Percentiles rank a stretch among this genome's conserved stretches.
phyloP scores from a whole-genome alignment of 2,329 filamentous ascomycete species.

The Colletotrichum godetiae region DNA sequence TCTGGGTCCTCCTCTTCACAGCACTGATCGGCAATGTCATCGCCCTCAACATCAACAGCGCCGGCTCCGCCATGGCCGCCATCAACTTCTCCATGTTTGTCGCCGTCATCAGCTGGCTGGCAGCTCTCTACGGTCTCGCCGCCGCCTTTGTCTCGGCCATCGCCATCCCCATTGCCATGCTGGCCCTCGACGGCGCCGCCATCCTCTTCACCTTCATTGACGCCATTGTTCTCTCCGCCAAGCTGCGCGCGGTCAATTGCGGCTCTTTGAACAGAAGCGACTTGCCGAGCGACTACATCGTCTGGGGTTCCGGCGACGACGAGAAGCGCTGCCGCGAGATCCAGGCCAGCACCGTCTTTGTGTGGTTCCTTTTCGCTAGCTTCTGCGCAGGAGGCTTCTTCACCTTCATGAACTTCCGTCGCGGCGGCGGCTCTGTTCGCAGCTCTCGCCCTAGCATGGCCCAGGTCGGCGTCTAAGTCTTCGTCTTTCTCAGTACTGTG shows the following conservation, averaged over 20 bases:
- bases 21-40: conserved; percentile 70
- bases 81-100: conserved; percentile 78
- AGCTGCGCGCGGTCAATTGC: conserved; percentile 77
- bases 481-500: neutral
- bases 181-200: conserved; percentile 68
- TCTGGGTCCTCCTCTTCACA: conserved; percentile 64
- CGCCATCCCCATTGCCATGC: conserved; percentile 61
- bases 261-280: conserved; percentile 46
- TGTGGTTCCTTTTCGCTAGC: conserved; percentile 80
- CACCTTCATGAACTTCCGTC: conserved; percentile 63
- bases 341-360: conserved; percentile 79
- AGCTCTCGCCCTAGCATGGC: conserved; percentile 64
- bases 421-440: conserved; percentile 58
- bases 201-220: conserved; percentile 77
- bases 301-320: conserved; percentile 68
- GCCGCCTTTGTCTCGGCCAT: conserved; percentile 65
- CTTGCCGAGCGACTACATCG: conserved; percentile 64
- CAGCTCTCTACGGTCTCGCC: conserved; percentile 71
- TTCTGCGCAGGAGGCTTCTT: conserved; percentile 70
- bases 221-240: conserved; percentile 77
- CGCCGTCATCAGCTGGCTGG: conserved; percentile 73
- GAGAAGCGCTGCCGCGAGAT: conserved; percentile 78
- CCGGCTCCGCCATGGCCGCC: conserved; percentile 55
- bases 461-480: conserved; percentile 61
- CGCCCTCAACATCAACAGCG: conserved; percentile 58